These are phyloP conservation scores for Dipteronia dyeriana DNA, from an alignment of 345 rosid species.

Conservation along the genomic window DNA sequence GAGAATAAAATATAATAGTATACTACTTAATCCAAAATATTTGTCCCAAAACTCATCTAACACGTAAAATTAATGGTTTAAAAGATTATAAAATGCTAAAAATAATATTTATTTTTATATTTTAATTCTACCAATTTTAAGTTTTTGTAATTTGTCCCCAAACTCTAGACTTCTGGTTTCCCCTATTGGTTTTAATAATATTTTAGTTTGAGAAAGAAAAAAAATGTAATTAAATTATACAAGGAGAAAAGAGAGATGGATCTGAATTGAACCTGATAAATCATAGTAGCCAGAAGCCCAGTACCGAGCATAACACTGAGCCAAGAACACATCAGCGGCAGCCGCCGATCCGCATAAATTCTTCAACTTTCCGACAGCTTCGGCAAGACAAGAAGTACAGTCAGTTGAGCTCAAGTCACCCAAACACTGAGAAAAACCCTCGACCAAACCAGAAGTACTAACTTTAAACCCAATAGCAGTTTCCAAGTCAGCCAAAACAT, in stretches of 20 bases:
- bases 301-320: conserved; percentile 81
- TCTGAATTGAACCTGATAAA: conserved; percentile 49
- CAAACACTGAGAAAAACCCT: conserved; percentile 86
- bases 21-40: background rate
- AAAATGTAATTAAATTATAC: background rate
- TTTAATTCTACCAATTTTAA: too few species aligned
- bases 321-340: conserved; percentile 78
- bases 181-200: too few species aligned
- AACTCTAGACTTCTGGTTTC: too few species aligned
- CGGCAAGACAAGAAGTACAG: conserved; percentile 67
- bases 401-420: conserved; percentile 68
- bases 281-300: conserved; percentile 89
- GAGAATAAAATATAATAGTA: too few species aligned
- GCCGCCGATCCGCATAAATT: conserved; percentile 79
- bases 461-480: conserved; percentile 62
- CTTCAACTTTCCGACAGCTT: conserved; percentile 62
- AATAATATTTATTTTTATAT: too few species aligned
- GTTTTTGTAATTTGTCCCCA: too few species aligned
- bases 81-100: too few species aligned
- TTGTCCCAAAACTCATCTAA: too few species aligned
- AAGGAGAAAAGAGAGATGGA: background rate
- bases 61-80: too few species aligned
- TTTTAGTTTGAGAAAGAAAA: background rate
- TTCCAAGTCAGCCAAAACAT: conserved; percentile 71
- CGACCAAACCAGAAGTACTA: conserved; percentile 73